These are phyloP conservation scores for Claviceps digitariae DNA, from an alignment of 2,329 filamentous ascomycete species.

Conservation along the genomic window DNA sequence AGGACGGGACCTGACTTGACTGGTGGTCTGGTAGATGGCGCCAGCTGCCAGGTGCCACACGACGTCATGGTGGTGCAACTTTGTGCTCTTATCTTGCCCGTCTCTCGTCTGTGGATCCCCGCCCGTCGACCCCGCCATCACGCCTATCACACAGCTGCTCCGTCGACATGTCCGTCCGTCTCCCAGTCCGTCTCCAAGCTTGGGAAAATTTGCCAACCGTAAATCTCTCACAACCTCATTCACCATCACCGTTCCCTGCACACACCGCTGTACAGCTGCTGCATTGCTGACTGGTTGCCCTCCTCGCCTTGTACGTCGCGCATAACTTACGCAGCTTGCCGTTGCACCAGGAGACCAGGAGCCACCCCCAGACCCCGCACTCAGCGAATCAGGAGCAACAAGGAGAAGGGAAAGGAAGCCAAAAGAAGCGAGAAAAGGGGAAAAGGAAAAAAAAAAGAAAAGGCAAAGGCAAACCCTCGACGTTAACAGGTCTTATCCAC, in stretches of 20 bases:
- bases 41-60: background rate
- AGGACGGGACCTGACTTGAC: background rate
- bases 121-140: background rate
- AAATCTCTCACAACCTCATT: background rate
- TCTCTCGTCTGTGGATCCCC: background rate
- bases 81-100: background rate
- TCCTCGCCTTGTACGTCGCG: too few species aligned
- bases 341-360: background rate
- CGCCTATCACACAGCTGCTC: background rate
- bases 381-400: background rate
- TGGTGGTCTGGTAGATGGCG: background rate
- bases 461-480: background rate
- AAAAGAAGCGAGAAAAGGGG: background rate
- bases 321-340: background rate
- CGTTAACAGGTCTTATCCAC: background rate
- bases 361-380: background rate
- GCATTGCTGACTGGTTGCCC: too few species aligned
- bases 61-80: background rate
- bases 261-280: background rate
- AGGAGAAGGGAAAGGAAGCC: background rate
- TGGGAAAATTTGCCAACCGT: background rate
- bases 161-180: too few species aligned
- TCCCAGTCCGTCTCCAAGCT: too few species aligned
- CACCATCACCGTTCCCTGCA: background rate
- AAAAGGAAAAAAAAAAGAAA: background rate